Conservation (phyloP, 208 protist species). For the Blastocrithidia nonstop region DNA sequence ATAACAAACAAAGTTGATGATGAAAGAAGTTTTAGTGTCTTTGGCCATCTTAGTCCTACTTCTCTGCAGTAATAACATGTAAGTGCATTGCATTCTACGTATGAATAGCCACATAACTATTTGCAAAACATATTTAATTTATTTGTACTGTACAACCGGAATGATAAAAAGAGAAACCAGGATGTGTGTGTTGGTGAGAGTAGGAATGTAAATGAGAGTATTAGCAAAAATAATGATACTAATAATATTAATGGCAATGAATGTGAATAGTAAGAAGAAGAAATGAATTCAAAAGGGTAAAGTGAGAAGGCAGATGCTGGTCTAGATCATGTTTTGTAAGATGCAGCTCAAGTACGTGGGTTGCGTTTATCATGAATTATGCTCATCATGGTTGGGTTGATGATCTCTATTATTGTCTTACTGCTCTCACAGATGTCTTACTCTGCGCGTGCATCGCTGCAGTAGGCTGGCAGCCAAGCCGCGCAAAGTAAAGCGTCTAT, state of each 20-base stretch:
- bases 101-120: too few species aligned
- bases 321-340: constrained; percentile 37
- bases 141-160: too few species aligned
- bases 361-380: constrained; percentile 50
- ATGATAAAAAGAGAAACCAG: too few species aligned
- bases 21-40: too few species aligned
- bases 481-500: too few species aligned
- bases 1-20: too few species aligned
- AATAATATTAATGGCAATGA: constrained; percentile 3
- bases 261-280: background rate
- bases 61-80: too few species aligned
- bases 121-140: too few species aligned
- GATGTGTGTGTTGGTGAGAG: too few species aligned
- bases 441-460: constrained; percentile 26
- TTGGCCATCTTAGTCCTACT: too few species aligned
- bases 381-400: constrained; percentile 34
- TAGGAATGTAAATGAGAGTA: too few species aligned
- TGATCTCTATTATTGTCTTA: constrained; percentile 20
- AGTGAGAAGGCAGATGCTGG: background rate
- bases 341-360: constrained; percentile 28
- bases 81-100: too few species aligned
- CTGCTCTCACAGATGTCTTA: constrained; percentile 34
- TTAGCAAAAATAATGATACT: constrained; percentile 4
- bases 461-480: constrained; percentile 10
- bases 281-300: constrained; percentile 4